Base-by-base conservation (phyloP, 1,284 basidiomycete genomes). In the Termitomyces sp. region DNA sequence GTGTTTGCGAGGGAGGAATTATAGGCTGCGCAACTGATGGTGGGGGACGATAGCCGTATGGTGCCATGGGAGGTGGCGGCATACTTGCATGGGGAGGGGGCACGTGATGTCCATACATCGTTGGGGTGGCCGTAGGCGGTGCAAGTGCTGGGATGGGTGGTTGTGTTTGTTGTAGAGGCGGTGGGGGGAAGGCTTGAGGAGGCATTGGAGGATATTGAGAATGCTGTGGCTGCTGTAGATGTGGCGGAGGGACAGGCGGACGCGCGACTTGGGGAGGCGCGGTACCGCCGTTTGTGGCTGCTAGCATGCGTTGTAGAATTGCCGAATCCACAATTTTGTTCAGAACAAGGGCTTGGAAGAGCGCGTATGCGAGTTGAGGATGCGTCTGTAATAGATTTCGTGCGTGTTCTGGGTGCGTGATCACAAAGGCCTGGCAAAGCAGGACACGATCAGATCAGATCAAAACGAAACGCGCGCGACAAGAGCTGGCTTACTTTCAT, bases 321-420 rank as follows among this genome's bases (percentile, higher is more conserved):
- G 83, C 81, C 1, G 90, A 83, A 62, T 98, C 95, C 46, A 99
- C 92, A 24, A 99, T 92, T 67, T 96, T 93, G 80, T 97, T 92
- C 56, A 98, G 77, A 5, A 99, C 76, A 66, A 99, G 84, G 0
- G 93, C 91, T 73, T 98, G 96, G 76, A 99, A 98, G 17, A 99
- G 80, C 0, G 96, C 96, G 68, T 98, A 99, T 2, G 94, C 88
- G 15, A 98, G 80, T 72, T 99, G 96, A 13, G 97, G 96, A 64
- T 98, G 89, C 7, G 83, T 77, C 8, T 84, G 75, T 33, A 99
- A 81, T 34, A 99, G 74, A 3, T 82, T 76, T 46, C 87, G 79
- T 33, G 96, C 95, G 72, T 95, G 89, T 41, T 98, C 94, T 2
- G 95, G 94, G 59, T 94, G 89, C 0, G 86, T 91, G 26, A 92